Evolutionary conservation across 2,329 filamentous ascomycete species (phyloP), one percentile per base, ranked within the genome.

Genomic region (Alternaria sp.): DNA sequence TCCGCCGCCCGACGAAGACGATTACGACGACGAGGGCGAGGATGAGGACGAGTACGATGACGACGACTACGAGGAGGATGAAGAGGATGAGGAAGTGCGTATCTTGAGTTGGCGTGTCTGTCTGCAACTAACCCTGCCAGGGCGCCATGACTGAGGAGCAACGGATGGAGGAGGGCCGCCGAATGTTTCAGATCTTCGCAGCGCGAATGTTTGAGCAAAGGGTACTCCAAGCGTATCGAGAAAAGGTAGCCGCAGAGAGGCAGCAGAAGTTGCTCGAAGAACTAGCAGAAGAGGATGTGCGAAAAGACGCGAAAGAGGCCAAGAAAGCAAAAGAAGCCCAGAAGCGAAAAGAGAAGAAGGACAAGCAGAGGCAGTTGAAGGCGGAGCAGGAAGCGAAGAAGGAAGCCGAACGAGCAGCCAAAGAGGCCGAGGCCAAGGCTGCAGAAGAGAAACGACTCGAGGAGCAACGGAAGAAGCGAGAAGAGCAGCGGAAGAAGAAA

Each of bases 121-220:
- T 59, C 36, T 30, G 53, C 54, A 63, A 63, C 72, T 75, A 74
- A 71, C 64, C 54, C 62, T 51, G 79, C 75, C 81, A 98, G 94
- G 94, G 96, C 77, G 89, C 91, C 66, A 95, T 98, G 92, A 97
- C 93, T 52, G 94, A 98, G 83, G 93, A 97, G 81, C 94, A 98
- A 83, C 91, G 95, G 63, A 98, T 99, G 95, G 94, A 98, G 78
- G 95, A 99, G 83, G 95, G 95, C 62, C 89, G 95, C 57, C 87
- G 94, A 69, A 99, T 99, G 95, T 99, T 99, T 77, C 95, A 99
- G 79, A 98, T 99, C 78, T 99, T 99, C 79, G 95, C 95, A 62
- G 95, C 95, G 59, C 89, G 95, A 65, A 99, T 99, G 95, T 99
- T 99, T 79, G 95, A 99, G 81, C 95, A 99, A 79, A 87, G 95